phyloP scores from a whole-genome alignment of 768 basidiomycete species.

The Leccinum sublutescens region DNA sequence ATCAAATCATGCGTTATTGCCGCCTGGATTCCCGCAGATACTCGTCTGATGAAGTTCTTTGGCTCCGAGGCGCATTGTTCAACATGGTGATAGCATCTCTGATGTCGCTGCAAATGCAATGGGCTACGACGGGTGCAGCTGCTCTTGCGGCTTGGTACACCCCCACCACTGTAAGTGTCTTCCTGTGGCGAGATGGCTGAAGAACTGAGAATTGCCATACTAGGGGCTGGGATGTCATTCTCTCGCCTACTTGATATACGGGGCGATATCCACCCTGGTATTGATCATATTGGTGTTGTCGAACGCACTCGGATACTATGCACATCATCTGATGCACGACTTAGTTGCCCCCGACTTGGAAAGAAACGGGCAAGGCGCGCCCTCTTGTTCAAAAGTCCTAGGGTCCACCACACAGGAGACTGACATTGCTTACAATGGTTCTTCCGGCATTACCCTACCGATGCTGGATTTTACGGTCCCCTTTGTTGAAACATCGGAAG shows the following conservation, averaged over 20 bases:
- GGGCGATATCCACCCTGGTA: slow-evolving; percentile 24
- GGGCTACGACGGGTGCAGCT: slow-evolving; percentile 26
- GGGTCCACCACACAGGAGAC: no score
- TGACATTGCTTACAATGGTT: no score
- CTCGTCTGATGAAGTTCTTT: background rate
- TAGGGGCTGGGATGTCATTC: slow-evolving; percentile 38
- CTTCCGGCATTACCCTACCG: background rate
- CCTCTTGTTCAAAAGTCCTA: background rate
- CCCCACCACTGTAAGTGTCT: slow-evolving; percentile 26
- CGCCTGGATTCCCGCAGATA: background rate
- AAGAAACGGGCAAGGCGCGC: background rate
- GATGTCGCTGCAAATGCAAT: slow-evolving; percentile 32
- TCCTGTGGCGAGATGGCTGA: background rate
- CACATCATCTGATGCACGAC: slow-evolving; percentile 3
- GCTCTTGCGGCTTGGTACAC: slow-evolving; percentile 14
- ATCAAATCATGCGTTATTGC: slow-evolving; percentile 21
- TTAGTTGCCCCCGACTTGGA: background rate
- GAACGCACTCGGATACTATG: slow-evolving; percentile 25
- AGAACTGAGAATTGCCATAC: background rate
- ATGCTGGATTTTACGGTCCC: background rate
- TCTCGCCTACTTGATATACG: slow-evolving; percentile 32
- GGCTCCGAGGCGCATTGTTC: slow-evolving; percentile 21
- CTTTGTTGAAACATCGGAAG: background rate
- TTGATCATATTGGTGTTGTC: slow-evolving; percentile 33
- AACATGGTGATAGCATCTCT: slow-evolving; percentile 31